Conservation (phyloP, 495 filamentous ascomycete species). For the Penicillium antarcticum region DNA sequence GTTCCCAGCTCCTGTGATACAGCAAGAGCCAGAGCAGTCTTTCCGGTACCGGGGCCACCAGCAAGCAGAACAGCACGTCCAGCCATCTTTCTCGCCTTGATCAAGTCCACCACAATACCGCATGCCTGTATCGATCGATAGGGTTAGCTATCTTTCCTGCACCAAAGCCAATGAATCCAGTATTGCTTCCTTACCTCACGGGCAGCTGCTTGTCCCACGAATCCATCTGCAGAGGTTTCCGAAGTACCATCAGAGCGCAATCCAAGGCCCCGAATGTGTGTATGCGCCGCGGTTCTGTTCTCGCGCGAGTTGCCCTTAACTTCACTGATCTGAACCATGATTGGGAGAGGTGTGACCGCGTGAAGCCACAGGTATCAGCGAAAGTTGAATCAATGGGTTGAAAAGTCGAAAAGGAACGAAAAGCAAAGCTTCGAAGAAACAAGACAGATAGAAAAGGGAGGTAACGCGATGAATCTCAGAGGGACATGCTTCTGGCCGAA, state of each 20-base stretch:
- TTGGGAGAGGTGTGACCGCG: slow-evolving; percentile 27
- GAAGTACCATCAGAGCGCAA: slow-evolving; percentile 78
- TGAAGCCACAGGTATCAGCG: slow-evolving; percentile 15
- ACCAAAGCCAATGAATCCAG: not conserved
- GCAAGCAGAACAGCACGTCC: slow-evolving; percentile 90
- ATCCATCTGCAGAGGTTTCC: slow-evolving; percentile 71
- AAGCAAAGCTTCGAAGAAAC: slow-evolving; percentile 7
- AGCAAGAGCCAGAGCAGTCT: slow-evolving; percentile 91
- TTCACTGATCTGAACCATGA: slow-evolving; percentile 93
- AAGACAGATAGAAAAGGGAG: slow-evolving; percentile 10
- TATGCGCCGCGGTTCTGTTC: slow-evolving; percentile 92
- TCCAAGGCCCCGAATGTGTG: slow-evolving; percentile 93
- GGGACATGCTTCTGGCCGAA: slow-evolving; percentile 31
- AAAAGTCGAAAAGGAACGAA: not conserved
- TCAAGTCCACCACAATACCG: slow-evolving; percentile 91
- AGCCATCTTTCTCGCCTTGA: slow-evolving; percentile 94
- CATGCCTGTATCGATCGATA: slow-evolving; percentile 59
- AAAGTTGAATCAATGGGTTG: slow-evolving; percentile 1
- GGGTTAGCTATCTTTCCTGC: slow-evolving; percentile 9
- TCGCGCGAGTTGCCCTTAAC: slow-evolving; percentile 94
- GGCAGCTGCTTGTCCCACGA: slow-evolving; percentile 83
- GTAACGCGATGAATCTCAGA: slow-evolving; percentile 11
- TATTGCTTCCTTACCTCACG: slow-evolving; percentile 61
- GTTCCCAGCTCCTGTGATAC: slow-evolving; percentile 94
- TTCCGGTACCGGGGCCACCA: slow-evolving; percentile 90